Evolutionary conservation across 768 basidiomycete genomes (phyloP), one percentile per base, ranked within the genome.

Genomic region (Suillus alpinus): DNA sequence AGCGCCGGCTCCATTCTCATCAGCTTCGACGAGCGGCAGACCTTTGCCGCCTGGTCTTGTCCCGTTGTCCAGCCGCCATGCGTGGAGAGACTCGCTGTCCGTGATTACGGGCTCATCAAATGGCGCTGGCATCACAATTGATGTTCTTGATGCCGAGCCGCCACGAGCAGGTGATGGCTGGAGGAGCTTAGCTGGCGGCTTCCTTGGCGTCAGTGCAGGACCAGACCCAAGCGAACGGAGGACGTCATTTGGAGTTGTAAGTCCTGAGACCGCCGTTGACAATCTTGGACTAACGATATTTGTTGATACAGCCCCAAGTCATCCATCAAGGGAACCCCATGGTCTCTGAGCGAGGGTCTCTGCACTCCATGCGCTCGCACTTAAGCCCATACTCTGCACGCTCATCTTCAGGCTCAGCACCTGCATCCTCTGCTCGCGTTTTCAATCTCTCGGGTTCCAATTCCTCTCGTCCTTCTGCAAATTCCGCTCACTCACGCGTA

Each of bases 61-160:
- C 1, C 61, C 70, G 0, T 31, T 72, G 8, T 69, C 73, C 13
- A 68, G 72, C 36, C 64, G 68, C n/a, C 61, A 62, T 34, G 65
- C 65, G 18, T 78, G 74, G 77, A 73, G 74, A 36, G 73, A 73
- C 53, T 79, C 72, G 63, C 70, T 65, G 57, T 68, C 61, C 57
- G 71, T 67, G n/a, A 68, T 73, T 41, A 70, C 71, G 20, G 73
- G 74, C 40, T 71, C 72, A 32, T 70, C 66, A 16, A 65, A 72
- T 41, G 73, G 63, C 2, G 74, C 68, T 7, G 65, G 71, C 14
- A 26, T 86, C 58, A 73, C 79, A 3, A 80, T 86, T 20, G 87
- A 91, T 67, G 68, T 89, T 6, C 74, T 89, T 16, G 90, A 92
- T 62, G 86, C 89, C 37, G 86, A 80, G 26, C 89, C 90, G 8